Evolutionary conservation across 1,284 basidiomycete species (phyloP).

Genomic region (Malassezia nana): DNA sequence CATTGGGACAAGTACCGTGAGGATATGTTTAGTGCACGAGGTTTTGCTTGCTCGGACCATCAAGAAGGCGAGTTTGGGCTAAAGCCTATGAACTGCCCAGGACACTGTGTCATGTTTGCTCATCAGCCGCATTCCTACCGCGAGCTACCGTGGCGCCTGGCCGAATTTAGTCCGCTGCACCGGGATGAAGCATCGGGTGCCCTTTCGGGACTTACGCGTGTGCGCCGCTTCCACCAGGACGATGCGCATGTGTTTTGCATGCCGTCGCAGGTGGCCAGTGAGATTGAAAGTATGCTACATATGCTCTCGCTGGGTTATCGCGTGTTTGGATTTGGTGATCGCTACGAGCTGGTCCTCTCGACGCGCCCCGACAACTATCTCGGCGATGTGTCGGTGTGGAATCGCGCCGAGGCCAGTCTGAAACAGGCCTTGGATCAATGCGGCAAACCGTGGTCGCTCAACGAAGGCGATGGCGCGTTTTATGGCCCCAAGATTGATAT

Average conservation of each 20-base stretch:
- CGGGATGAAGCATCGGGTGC: conserved; percentile 42
- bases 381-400: conserved; percentile 34
- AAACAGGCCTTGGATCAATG: conserved; percentile 28
- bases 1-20: conserved; percentile 49
- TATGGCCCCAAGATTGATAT: conserved; percentile 48
- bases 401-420: conserved; percentile 32
- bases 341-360: conserved; percentile 43
- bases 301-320: conserved; percentile 43
- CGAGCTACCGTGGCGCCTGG: conserved; percentile 39
- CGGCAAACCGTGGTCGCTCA: conserved; percentile 30
- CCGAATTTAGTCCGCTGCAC: conserved; percentile 43
- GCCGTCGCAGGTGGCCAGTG: conserved; percentile 28
- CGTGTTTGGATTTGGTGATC: conserved; percentile 35
- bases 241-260: conserved; percentile 47
- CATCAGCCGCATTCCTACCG: conserved; percentile 35
- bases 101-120: conserved; percentile 41
- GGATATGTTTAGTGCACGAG: conserved; percentile 45
- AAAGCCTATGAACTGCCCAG: conserved; percentile 48
- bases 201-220: conserved; percentile 38
- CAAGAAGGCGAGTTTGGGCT: conserved; percentile 29
- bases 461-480: conserved; percentile 44
- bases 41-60: conserved; percentile 31
- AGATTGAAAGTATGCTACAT: conserved; percentile 40
- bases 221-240: conserved; percentile 43
- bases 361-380: conserved; percentile 38